Evolutionary conservation across 2,329 filamentous ascomycete species (phyloP), one percentile per base, ranked within the genome.

Genomic region (Tolypocladium ovalisporum): DNA sequence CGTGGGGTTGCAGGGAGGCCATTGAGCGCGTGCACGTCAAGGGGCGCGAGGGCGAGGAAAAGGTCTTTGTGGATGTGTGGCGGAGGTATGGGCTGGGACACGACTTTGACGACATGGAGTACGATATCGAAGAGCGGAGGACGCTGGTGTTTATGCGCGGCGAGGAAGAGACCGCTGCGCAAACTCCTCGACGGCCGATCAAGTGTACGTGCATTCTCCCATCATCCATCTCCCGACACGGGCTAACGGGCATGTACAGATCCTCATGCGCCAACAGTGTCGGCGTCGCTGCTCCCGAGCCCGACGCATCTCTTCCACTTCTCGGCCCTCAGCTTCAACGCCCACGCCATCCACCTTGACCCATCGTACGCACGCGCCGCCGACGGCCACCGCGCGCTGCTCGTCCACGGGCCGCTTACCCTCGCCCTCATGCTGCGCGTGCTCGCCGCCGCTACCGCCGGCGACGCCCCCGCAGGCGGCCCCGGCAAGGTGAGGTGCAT

Each of bases 251-350:
- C 10, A 22, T 10, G 17, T 13, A 5, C 34, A 75, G 74, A 68
- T 54, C 69, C 70, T 34, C 65, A 70, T 55, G 44, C 65, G 0
- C 69, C 76, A 9, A 67, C 68, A 19, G 70, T 73, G 60, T 67
- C 67, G 27, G 67, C 88, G 63, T 73, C 75, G 0, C 73, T 96
- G 29, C 80, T 74, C 0, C 90, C 91, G 1, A 85, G 86, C 2
- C 77, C 82, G 3, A 76, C 81, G 5, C 81, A 97, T 5, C 83
- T 99, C 56, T 96, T 96, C 74, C 85, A 92, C 58, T 97, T 93
- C 76, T 94, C 88, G 24, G 91, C 91, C 0, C 81, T 99, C 37
- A 93, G 89, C 2, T 92, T 90, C 76, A 99, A 99, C 71, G 90
- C 90, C 1, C 94, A 99, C 72, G 79, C 81, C 19, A 97, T 99